These are phyloP conservation scores for Pichia heedii DNA, from an alignment of 805 yeast genomes.

Conservation along the genomic window DNA sequence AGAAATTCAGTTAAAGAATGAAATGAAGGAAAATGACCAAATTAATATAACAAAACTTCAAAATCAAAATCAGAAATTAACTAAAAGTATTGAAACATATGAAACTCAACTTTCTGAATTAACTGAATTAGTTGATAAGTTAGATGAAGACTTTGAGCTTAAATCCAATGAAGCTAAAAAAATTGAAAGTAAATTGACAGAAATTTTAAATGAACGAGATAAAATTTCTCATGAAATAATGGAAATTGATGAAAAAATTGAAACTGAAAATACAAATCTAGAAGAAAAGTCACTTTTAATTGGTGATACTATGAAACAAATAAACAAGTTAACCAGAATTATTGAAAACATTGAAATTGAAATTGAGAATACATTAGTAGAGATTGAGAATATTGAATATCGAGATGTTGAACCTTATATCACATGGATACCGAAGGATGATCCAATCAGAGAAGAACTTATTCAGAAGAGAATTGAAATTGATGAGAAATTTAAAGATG, in stretches of 20 bases:
- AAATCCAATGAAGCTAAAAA: slow-evolving; percentile 21
- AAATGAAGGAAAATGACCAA: slow-evolving; percentile 49
- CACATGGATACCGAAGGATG: slow-evolving; percentile 39
- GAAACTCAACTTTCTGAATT: slow-evolving; percentile 36
- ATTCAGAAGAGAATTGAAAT: slow-evolving; percentile 26
- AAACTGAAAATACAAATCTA: slow-evolving; percentile 55
- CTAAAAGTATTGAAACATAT: slow-evolving; percentile 37
- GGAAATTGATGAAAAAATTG: slow-evolving; percentile 44
- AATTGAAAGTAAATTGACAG: slow-evolving; percentile 32
- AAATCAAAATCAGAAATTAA: slow-evolving; percentile 51
- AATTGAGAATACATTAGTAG: slow-evolving; percentile 24
- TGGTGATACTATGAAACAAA: slow-evolving; percentile 26
- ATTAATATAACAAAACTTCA: slow-evolving; percentile 50
- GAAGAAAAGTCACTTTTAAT: slow-evolving; percentile 29
- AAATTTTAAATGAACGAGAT: slow-evolving; percentile 29
- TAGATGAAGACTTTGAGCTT: slow-evolving; percentile 24
- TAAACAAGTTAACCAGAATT: slow-evolving; percentile 22
- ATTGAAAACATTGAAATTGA: slow-evolving; percentile 28
- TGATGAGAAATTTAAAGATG: slow-evolving; percentile 25
- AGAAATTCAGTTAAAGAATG: slow-evolving; percentile 49
- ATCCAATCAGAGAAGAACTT: slow-evolving; percentile 13
- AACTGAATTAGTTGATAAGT: slow-evolving; percentile 27
- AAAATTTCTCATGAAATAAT: slow-evolving; percentile 15
- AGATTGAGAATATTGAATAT: slow-evolving; percentile 27
- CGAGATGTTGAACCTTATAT: slow-evolving; percentile 47